Evolutionary conservation across 495 filamentous ascomycete genomes (phyloP), one percentile per base, ranked within the genome.

Genomic region (Penicillium cosmopolitanum): DNA sequence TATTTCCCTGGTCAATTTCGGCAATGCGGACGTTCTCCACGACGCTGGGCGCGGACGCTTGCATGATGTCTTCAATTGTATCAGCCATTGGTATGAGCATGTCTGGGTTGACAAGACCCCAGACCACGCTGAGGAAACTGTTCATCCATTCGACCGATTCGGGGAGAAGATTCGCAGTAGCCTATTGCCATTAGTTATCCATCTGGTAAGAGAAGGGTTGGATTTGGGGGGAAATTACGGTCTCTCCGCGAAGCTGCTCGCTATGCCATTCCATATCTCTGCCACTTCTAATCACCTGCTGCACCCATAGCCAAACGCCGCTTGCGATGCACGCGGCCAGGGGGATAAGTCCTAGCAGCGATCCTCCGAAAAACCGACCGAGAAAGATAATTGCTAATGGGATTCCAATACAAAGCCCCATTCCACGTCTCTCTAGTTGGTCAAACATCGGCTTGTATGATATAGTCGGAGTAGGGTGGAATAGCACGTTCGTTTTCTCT

Each of bases 121-220:
- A 98, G 12, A 93, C 77, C 48, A 96, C 81, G 0, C 83, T 83
- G 13, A 98, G 68, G 38, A 95, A 82, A 0, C 86, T 91, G 69
- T 98, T 97, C 85, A 98, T 86, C 94, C 94, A 97, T 76, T 92
- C 89, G 4, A 96, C 93, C 1, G 89, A 94, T 72, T 97, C 94
- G 0, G 94, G 94, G 11, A 98, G 88, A 5, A 98, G 77, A 62
- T 97, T 97, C 31, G 87, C 89, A 34, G 84, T 88, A 18, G 88
- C 87, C 83, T 87, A 50, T 16, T 47, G 16, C 48, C 8, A 23
- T 53, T 56, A 21, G 55, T 72, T 40, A 74, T 68, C 34, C 54
- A 33, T 33, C n/a, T n/a, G 5, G 44, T 28, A 9, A 5, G 21
- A 10, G 11, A 19, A 25, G 13, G 15, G 3, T 25, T 12, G 33